A percentile compares a stretch with the other conserved stretches of the same genome.
phyloP scores from a whole-genome alignment of 306 rosid genomes.

The Corylus avellana region DNA sequence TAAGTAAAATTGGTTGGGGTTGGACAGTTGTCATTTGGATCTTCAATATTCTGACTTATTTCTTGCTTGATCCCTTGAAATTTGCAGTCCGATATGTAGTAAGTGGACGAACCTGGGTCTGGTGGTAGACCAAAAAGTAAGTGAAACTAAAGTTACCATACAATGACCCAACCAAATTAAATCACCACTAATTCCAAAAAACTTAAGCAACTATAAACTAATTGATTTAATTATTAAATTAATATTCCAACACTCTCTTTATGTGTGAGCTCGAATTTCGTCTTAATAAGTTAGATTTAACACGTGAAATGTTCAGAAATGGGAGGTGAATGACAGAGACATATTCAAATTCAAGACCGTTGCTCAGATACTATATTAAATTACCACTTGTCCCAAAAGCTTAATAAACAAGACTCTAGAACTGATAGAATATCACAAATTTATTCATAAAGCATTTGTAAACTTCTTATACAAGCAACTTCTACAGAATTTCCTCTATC shows the following conservation, averaged over 20 bases:
- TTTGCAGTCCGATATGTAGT: constrained; percentile 65
- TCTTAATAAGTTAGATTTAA: no score
- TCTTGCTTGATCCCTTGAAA: constrained; percentile 71
- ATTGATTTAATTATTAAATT: no score
- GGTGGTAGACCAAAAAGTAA: constrained; percentile 65
- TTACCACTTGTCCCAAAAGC: no score
- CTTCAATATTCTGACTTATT: constrained; percentile 48
- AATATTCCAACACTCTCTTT: no score
- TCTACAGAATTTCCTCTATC: not conserved
- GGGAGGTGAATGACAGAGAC: no score
- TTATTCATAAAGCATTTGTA: not conserved
- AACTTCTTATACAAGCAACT: not conserved
- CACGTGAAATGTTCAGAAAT: no score
- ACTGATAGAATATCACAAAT: not conserved
- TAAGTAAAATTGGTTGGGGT: constrained; percentile 57
- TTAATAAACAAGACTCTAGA: not conserved
- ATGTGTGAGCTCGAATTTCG: no score
- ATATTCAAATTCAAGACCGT: no score
- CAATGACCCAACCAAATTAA: not conserved
- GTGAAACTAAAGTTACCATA: constrained; percentile 20
- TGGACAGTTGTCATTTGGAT: constrained; percentile 77
- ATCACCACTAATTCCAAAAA: no score
- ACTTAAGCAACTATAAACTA: no score
- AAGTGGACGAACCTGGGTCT: constrained; percentile 74
- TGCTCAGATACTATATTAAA: no score